A percentile compares a stretch with the other conserved stretches of the same genome.
These are phyloP conservation scores for Aspergillus aculeatus DNA, from an alignment of 2,329 filamentous ascomycete species.

Conservation along the genomic window DNA sequence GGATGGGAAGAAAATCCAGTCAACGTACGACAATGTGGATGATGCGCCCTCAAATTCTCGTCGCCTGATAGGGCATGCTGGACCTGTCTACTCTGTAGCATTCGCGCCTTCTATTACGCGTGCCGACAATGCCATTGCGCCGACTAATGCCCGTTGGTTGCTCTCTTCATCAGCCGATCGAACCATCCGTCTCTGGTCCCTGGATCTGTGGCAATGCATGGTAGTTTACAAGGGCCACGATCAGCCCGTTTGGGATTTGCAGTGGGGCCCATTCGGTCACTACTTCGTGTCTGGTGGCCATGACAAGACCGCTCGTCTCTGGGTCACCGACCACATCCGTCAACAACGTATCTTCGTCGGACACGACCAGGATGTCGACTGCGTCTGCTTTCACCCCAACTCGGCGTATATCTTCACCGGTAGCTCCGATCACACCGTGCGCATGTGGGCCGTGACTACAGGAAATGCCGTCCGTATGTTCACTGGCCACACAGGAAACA, in stretches of 20 bases:
- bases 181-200: slow-evolving; percentile 86
- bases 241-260: slow-evolving; percentile 81
- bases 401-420: slow-evolving; percentile 91
- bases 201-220: slow-evolving; percentile 88
- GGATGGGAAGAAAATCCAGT: slow-evolving; percentile 76
- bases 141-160: slow-evolving; percentile 69
- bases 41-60: slow-evolving; percentile 68
- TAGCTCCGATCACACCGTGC: slow-evolving; percentile 86
- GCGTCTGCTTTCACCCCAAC: slow-evolving; percentile 91
- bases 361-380: slow-evolving; percentile 90
- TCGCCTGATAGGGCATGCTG: slow-evolving; percentile 81
- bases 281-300: slow-evolving; percentile 88
- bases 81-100: slow-evolving; percentile 81
- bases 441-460: slow-evolving; percentile 94
- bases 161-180: slow-evolving; percentile 86
- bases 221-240: slow-evolving; percentile 94
- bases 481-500: slow-evolving; percentile 83
- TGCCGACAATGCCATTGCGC: slow-evolving; percentile 50
- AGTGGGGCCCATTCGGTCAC: slow-evolving; percentile 90
- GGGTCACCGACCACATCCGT: slow-evolving; percentile 89
- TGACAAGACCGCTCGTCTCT: slow-evolving; percentile 86
- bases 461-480: slow-evolving; percentile 88
- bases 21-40: slow-evolving; percentile 60
- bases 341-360: slow-evolving; percentile 85
- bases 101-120: slow-evolving; percentile 72